phyloP scores from a whole-genome alignment of 2,329 filamentous ascomycete species.

The Phialophora chinensis region DNA sequence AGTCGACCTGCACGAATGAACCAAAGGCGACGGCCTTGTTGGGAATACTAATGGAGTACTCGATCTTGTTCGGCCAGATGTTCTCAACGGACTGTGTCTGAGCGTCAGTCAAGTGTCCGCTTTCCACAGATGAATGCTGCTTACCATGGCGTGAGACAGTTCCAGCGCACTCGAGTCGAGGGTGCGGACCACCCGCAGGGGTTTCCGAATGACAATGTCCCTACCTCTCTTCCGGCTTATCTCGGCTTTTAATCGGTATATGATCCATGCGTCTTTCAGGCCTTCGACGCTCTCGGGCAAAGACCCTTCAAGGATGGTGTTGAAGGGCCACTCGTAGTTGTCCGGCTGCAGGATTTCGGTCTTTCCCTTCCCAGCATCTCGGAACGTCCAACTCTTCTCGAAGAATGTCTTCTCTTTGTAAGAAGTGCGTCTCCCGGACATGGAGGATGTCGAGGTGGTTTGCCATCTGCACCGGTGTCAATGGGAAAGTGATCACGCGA shows the following conservation, averaged over 20 bases:
- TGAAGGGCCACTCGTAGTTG: constrained; percentile 85
- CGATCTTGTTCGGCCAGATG: constrained; percentile 96
- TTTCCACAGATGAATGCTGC: constrained; percentile 23
- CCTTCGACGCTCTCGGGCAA: constrained; percentile 89
- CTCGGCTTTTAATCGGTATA: constrained; percentile 89
- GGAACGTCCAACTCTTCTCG: constrained; percentile 74
- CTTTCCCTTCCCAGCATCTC: constrained; percentile 56
- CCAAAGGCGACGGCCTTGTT: constrained; percentile 95
- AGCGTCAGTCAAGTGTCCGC: constrained; percentile 5
- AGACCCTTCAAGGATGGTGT: constrained; percentile 71
- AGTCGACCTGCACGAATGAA: constrained; percentile 80
- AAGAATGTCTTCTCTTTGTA: constrained; percentile 61
- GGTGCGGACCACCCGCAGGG: constrained; percentile 77
- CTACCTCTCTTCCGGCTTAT: constrained; percentile 89
- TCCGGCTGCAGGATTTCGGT: constrained; percentile 68
- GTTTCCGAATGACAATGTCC: constrained; percentile 80
- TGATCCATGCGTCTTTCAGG: constrained; percentile 80
- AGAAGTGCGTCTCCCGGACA: constrained; percentile 37
- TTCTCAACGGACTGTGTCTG: constrained; percentile 77
- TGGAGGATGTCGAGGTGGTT: constrained; percentile 42
- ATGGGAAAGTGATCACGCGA: constrained; percentile 29
- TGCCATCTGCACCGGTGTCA: constrained; percentile 35
- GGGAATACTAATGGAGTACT: constrained; percentile 91
- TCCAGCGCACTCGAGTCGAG: constrained; percentile 77
- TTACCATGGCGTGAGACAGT: constrained; percentile 81